These are phyloP conservation scores for Hypoxylon crocopeplum DNA, from an alignment of 495 filamentous ascomycete species.

Conservation along the genomic window DNA sequence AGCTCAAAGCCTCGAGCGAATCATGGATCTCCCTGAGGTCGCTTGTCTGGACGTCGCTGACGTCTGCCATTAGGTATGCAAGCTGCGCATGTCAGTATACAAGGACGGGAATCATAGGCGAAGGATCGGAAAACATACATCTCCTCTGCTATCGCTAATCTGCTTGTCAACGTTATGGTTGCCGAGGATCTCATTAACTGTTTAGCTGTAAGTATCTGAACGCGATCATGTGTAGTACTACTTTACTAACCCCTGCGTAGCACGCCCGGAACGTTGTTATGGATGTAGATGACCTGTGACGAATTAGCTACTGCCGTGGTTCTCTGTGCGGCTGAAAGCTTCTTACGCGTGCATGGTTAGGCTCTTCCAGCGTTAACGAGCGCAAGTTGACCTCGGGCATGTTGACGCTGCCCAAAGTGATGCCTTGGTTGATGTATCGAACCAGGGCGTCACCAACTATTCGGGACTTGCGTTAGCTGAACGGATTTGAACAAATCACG, in stretches of 20 bases:
- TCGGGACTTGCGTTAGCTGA: slow-evolving; percentile 4
- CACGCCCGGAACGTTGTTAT: slow-evolving; percentile 94
- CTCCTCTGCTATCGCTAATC: slow-evolving; percentile 92
- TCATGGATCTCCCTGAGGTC: slow-evolving; percentile 88
- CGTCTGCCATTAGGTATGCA: slow-evolving; percentile 97
- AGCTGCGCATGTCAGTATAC: slow-evolving; percentile 55
- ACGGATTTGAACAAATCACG: background rate
- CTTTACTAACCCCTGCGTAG: slow-evolving; percentile 72
- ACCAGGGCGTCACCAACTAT: slow-evolving; percentile 81
- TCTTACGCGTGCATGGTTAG: slow-evolving; percentile 80
- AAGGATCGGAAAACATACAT: slow-evolving; percentile 58
- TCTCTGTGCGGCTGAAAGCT: background rate
- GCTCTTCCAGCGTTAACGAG: slow-evolving; percentile 84
- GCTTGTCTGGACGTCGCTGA: slow-evolving; percentile 78
- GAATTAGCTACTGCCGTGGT: slow-evolving; percentile 18
- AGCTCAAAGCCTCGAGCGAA: slow-evolving; percentile 78
- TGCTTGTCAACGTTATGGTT: slow-evolving; percentile 99
- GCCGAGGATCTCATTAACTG: slow-evolving; percentile 90
- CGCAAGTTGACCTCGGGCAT: slow-evolving; percentile 92
- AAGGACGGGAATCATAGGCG: background rate
- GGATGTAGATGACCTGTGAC: slow-evolving; percentile 83
- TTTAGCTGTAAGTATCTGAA: slow-evolving; percentile 17
- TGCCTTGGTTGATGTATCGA: slow-evolving; percentile 91
- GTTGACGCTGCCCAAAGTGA: slow-evolving; percentile 90
- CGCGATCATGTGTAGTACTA: slow-evolving; percentile 1